These are phyloP conservation scores for Fusarium chuoi DNA, from an alignment of 2,329 filamentous ascomycete genomes.

Conservation along the genomic window DNA sequence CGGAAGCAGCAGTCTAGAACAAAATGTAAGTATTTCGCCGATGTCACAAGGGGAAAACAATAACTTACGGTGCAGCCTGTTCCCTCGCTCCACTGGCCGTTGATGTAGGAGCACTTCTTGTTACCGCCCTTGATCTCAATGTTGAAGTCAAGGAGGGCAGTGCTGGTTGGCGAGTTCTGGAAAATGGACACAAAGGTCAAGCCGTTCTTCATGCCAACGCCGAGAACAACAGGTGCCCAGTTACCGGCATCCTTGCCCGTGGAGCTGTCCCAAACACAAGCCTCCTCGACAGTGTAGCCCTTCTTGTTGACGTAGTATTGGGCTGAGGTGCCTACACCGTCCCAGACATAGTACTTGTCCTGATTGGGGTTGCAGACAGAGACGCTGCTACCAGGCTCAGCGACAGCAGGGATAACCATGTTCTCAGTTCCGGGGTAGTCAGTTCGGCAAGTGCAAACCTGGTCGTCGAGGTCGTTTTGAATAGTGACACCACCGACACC, in stretches of 20 bases:
- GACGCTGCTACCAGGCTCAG: constrained; percentile 67
- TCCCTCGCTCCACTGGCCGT: constrained; percentile 69
- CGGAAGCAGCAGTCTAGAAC: constrained; percentile 55
- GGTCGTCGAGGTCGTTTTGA: constrained; percentile 75
- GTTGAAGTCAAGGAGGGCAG: constrained; percentile 77
- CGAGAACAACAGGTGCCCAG: constrained; percentile 87
- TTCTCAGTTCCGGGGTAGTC: constrained; percentile 94
- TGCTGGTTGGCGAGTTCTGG: constrained; percentile 81
- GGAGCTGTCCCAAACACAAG: constrained; percentile 78
- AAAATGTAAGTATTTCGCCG: constrained; percentile 26
- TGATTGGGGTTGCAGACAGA: constrained; percentile 81
- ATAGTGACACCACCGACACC: constrained; percentile 78
- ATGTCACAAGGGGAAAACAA: constrained; percentile 32
- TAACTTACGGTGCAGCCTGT: constrained; percentile 83
- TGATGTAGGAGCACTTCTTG: constrained; percentile 71
- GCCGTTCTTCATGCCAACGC: constrained; percentile 76
- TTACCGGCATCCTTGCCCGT: constrained; percentile 73
- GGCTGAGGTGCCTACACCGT: constrained; percentile 79
- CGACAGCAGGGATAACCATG: constrained; percentile 82
- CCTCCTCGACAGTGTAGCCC: constrained; percentile 72
- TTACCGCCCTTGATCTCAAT: constrained; percentile 78
- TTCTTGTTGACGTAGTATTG: constrained; percentile 97
- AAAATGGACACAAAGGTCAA: constrained; percentile 85
- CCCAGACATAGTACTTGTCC: constrained; percentile 79
- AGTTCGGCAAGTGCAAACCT: constrained; percentile 87